These are phyloP conservation scores for Tilletiaria anomala DNA, from an alignment of 1,284 basidiomycete species.

Conservation along the genomic window DNA sequence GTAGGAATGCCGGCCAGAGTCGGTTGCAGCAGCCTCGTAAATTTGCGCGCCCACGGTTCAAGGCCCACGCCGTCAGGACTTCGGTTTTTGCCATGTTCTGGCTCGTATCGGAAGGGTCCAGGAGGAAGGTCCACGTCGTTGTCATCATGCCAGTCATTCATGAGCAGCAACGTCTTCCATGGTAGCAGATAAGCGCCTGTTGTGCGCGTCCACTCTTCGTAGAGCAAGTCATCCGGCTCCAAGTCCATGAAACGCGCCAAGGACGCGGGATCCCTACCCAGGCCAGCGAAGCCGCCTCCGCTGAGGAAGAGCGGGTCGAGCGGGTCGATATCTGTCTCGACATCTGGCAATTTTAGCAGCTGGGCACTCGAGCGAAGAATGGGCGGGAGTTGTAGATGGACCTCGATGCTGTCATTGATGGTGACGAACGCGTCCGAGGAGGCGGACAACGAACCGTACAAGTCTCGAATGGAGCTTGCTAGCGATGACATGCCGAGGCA, in stretches of 20 bases:
- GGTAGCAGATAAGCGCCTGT: slow-evolving; percentile 59
- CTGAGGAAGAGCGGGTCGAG: slow-evolving; percentile 23
- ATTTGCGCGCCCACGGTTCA: slow-evolving; percentile 14
- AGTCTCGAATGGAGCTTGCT: slow-evolving; percentile 16
- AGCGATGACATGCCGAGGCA: slow-evolving; percentile 24
- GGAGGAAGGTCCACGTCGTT: too few relatives aligned
- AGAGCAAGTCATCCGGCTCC: slow-evolving; percentile 1
- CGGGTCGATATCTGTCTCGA: slow-evolving; percentile 28
- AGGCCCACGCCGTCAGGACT: slow-evolving; percentile 13
- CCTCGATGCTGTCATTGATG: slow-evolving; percentile 28
- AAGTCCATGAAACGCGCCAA: slow-evolving; percentile 1
- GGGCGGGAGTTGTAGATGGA: slow-evolving; percentile 31
- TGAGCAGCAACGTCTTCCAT: slow-evolving; percentile 74
- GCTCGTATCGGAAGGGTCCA: too few relatives aligned
- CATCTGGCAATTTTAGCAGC: slow-evolving; percentile 14
- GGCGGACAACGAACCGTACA: slow-evolving; percentile 23
- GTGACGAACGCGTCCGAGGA: slow-evolving; percentile 21
- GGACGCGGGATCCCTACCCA: slow-evolving; percentile 8
- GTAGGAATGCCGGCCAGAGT: slow-evolving; percentile 5
- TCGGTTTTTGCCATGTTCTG: too few relatives aligned
- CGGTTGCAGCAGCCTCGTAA: slow-evolving; percentile 13
- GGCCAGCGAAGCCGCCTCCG: slow-evolving; percentile 14
- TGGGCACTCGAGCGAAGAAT: slow-evolving; percentile 20
- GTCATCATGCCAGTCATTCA: slow-evolving; percentile 45
- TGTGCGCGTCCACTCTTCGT: slow-evolving; percentile 29